Percentiles rank a stretch among this genome's conserved stretches.
Conservation (phyloP, 306 rosid species). For the Quercus wislizeni region DNA sequence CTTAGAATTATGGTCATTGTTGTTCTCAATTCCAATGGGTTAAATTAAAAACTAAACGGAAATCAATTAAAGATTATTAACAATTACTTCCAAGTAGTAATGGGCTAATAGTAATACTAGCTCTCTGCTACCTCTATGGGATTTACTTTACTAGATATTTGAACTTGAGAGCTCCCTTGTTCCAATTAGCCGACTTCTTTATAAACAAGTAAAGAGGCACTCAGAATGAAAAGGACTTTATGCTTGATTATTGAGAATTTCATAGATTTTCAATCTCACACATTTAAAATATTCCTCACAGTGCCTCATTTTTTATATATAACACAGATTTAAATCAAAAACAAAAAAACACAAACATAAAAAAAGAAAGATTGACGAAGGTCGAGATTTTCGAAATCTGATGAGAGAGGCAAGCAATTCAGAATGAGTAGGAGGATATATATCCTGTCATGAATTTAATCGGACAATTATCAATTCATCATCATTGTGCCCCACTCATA, state of each 20-base stretch:
- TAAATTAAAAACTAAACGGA: too few species aligned
- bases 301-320: neutral
- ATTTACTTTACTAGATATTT: neutral
- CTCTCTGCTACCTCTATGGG: too few species aligned
- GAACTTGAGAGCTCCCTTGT: too few species aligned
- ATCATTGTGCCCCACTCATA: conserved; percentile 13
- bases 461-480: conserved; percentile 25
- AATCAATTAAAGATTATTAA: too few species aligned
- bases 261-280: conserved; percentile 17
- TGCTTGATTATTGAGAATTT: neutral
- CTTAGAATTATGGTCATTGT: too few species aligned
- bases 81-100: too few species aligned
- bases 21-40: too few species aligned
- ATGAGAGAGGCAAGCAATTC: conserved; percentile 7
- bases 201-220: conserved; percentile 8
- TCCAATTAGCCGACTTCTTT: neutral
- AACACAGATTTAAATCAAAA: neutral
- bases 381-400: neutral
- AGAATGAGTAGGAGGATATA: conserved; percentile 41
- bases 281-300: conserved; percentile 20
- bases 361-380: neutral
- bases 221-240: conserved; percentile 33
- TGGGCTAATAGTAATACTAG: too few species aligned
- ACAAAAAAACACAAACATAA: neutral
- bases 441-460: conserved; percentile 29